A percentile compares a stretch with the other conserved stretches of the same genome.
phyloP scores from a whole-genome alignment of 2,329 filamentous ascomycete genomes.

The Aurifilum marmelostoma region DNA sequence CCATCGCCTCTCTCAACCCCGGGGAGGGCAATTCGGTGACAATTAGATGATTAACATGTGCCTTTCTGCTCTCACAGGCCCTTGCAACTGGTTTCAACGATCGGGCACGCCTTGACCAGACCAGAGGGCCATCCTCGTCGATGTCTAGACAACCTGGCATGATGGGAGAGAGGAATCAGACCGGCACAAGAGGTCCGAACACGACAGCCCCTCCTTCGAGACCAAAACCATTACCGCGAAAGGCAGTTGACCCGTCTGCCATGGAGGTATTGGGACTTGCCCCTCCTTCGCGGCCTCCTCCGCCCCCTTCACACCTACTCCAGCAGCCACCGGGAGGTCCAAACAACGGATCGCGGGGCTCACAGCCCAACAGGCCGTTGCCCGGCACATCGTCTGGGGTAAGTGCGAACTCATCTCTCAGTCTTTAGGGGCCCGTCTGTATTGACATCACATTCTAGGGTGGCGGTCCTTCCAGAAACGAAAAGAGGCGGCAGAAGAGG shows the following conservation, averaged over 20 bases:
- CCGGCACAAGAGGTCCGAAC: constrained; percentile 25
- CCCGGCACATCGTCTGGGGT: constrained; percentile 14
- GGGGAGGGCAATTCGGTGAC: not conserved
- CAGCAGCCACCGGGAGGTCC: constrained; percentile 18
- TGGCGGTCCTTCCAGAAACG: not conserved
- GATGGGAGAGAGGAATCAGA: not conserved
- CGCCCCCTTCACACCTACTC: constrained; percentile 30
- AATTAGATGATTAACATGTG: constrained; percentile 13
- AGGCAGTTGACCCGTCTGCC: constrained; percentile 51
- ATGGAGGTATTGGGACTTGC: constrained; percentile 55
- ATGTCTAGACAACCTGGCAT: constrained; percentile 2
- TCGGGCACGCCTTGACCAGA: not conserved
- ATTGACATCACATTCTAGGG: not conserved
- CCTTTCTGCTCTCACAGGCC: constrained; percentile 2
- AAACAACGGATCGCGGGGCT: constrained; percentile 28
- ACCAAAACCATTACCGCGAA: constrained; percentile 31
- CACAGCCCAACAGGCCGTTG: constrained; percentile 16
- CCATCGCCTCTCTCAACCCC: not conserved
- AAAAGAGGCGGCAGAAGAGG: constrained; percentile 36
- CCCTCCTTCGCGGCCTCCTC: constrained; percentile 48
- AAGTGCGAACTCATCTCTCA: not conserved
- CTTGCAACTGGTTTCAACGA: not conserved
- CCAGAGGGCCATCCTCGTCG: not conserved
- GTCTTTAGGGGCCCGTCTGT: no score
- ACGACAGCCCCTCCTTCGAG: constrained; percentile 23